Conservation (phyloP, 179 eudicot species). For the Vitellaria paradoxa region DNA sequence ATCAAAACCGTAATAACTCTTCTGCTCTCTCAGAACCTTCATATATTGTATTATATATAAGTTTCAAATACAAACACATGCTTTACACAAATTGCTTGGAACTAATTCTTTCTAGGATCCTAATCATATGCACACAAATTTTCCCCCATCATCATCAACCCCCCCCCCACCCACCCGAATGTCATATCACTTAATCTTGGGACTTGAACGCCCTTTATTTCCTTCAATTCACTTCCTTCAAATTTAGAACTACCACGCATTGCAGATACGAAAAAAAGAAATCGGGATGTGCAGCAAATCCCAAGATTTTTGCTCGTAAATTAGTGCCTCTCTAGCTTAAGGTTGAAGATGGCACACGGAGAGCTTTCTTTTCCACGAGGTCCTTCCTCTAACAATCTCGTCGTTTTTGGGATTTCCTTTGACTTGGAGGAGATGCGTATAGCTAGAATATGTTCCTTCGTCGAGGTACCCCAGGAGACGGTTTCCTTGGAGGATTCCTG, state of each 20-base stretch:
- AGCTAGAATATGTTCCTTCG: slow-evolving; percentile 14
- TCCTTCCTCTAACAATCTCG: slow-evolving; percentile 48
- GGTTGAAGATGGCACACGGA: slow-evolving; percentile 17
- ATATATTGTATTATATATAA: too few relatives aligned
- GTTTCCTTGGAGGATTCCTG: slow-evolving; percentile 26
- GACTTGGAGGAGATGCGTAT: slow-evolving; percentile 41
- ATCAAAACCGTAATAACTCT: too few relatives aligned
- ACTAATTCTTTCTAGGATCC: background rate
- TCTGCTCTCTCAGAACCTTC: too few relatives aligned
- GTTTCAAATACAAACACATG: background rate
- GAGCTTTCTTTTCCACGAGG: slow-evolving; percentile 40
- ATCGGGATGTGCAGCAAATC: background rate
- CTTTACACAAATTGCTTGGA: background rate
- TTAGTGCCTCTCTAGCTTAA: background rate
- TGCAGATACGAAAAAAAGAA: background rate
- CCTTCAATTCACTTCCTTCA: background rate
- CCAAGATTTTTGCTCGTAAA: background rate
- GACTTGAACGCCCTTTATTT: background rate
- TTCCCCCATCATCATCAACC: too few relatives aligned
- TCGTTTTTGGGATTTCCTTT: slow-evolving; percentile 36
- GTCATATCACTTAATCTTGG: background rate
- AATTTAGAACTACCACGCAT: background rate
- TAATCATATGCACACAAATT: background rate
- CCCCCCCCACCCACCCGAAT: background rate
- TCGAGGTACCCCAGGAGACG: slow-evolving; percentile 23